Percentiles rank a stretch among this genome's conserved stretches.
These are phyloP conservation scores for Phytophthora lateralis DNA, from an alignment of 352 stramenopile species.

Conservation along the genomic window DNA sequence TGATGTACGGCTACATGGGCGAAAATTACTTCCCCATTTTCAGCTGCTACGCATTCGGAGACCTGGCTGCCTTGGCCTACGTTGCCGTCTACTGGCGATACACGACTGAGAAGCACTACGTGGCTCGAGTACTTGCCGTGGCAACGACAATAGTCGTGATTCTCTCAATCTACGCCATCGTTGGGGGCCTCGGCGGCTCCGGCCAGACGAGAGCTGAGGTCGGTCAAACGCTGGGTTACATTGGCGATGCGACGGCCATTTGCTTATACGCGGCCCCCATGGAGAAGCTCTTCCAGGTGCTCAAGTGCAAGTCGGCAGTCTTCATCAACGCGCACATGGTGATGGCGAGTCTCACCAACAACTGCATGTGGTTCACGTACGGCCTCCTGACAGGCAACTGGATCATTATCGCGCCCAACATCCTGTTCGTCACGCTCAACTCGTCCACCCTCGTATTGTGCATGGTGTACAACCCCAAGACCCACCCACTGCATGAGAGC, in stretches of 20 bases:
- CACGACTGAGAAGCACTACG: not conserved
- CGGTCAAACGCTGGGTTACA: not conserved
- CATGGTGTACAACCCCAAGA: slow-evolving; percentile 23
- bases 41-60: not conserved
- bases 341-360: slow-evolving; percentile 41
- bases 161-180: not conserved
- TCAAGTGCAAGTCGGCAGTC: slow-evolving; percentile 35
- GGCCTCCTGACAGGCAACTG: slow-evolving; percentile 24
- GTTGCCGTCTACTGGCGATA: not conserved
- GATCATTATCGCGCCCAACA: slow-evolving; percentile 30
- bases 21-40: slow-evolving; percentile 37
- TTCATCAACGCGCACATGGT: slow-evolving; percentile 52
- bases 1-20: slow-evolving; percentile 39
- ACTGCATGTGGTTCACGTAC: slow-evolving; percentile 34
- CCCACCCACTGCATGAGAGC: slow-evolving; percentile 5
- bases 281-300: slow-evolving; percentile 41
- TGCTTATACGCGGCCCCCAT: slow-evolving; percentile 34
- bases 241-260: slow-evolving; percentile 1
- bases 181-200: not conserved
- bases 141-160: not conserved
- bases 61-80: not conserved
- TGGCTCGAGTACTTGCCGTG: not conserved
- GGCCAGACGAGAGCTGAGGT: not conserved
- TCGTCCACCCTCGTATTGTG: slow-evolving; percentile 26
- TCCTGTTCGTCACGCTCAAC: slow-evolving; percentile 23